These are phyloP conservation scores for Apophysomyces elegans DNA, from an alignment of 371 early-diverging fungal genomes.

Conservation along the genomic window DNA sequence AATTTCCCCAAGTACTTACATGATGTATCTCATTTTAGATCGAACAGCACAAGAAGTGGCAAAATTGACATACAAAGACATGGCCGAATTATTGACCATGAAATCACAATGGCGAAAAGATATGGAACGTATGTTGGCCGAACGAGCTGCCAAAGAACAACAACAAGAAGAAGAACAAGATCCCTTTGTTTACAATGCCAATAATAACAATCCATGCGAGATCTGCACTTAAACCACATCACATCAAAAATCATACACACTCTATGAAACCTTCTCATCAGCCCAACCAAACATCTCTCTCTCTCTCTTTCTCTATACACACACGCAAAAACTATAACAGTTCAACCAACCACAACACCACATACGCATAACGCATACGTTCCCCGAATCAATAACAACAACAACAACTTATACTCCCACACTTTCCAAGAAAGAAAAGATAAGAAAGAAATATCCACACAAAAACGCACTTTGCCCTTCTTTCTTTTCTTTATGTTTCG, in stretches of 20 bases:
- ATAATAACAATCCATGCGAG: constrained; percentile 2
- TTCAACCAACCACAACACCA: too few species aligned
- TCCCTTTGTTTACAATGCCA: neutral
- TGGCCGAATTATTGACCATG: constrained; percentile 50
- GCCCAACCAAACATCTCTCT: too few species aligned
- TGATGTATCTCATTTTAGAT: constrained; percentile 22
- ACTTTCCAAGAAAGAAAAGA: neutral
- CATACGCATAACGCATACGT: neutral
- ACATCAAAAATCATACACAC: too few species aligned
- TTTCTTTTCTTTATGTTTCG: too few species aligned
- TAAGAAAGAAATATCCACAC: too few species aligned
- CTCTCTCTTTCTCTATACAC: too few species aligned
- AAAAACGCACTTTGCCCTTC: too few species aligned
- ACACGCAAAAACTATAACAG: too few species aligned
- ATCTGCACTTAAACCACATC: neutral
- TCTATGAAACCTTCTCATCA: too few species aligned
- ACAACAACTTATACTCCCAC: neutral
- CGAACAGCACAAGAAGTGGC: constrained; percentile 57
- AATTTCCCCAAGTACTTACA: neutral
- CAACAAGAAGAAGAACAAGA: constrained; percentile 4
- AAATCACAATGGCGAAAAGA: constrained; percentile 54
- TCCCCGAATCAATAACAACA: neutral
- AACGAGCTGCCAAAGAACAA: constrained; percentile 29
- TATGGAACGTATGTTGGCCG: constrained; percentile 49
- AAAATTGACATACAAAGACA: constrained; percentile 52